Evolutionary conservation across 1,284 basidiomycete species (phyloP).

Genomic region (Ceratobasidium sp.): DNA sequence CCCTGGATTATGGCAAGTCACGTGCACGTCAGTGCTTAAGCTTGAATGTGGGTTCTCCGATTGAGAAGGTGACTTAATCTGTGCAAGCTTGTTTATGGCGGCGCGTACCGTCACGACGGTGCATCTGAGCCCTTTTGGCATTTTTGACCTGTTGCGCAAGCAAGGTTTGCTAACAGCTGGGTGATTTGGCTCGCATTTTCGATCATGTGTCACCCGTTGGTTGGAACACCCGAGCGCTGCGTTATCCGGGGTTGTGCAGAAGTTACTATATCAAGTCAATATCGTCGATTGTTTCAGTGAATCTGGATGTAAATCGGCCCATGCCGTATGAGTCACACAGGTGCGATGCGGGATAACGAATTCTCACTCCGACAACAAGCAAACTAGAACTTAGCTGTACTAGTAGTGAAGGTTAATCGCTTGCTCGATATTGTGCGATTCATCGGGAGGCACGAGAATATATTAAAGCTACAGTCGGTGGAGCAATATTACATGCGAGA

Average conservation of each 20-base stretch:
- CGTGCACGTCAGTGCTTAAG: not conserved
- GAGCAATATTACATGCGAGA: conserved; percentile 26
- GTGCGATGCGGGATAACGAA: not conserved
- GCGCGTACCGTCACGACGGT: conserved; percentile 10
- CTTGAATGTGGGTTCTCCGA: not conserved
- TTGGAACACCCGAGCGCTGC: not conserved
- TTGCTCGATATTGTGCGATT: not conserved
- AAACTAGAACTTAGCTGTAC: not conserved
- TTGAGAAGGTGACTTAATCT: conserved; percentile 25
- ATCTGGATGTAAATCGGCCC: conserved; percentile 19
- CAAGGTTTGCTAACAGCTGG: too few relatives aligned
- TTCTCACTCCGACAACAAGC: conserved; percentile 17
- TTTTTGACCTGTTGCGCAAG: too few relatives aligned
- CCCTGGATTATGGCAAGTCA: too few relatives aligned
- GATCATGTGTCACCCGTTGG: too few relatives aligned
- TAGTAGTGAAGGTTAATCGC: conserved; percentile 18
- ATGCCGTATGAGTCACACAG: conserved; percentile 26
- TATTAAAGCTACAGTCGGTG: conserved; percentile 29
- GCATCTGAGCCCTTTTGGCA: not conserved
- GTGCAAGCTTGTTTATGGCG: conserved; percentile 17
- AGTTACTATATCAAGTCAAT: conserved; percentile 26
- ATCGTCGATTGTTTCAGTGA: conserved; percentile 7
- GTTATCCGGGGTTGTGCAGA: conserved; percentile 5
- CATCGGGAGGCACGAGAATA: conserved; percentile 19
- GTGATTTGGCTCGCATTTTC: too few relatives aligned